Conservation (phyloP, 2,329 filamentous ascomycete species). For the Didymella glomerata region DNA sequence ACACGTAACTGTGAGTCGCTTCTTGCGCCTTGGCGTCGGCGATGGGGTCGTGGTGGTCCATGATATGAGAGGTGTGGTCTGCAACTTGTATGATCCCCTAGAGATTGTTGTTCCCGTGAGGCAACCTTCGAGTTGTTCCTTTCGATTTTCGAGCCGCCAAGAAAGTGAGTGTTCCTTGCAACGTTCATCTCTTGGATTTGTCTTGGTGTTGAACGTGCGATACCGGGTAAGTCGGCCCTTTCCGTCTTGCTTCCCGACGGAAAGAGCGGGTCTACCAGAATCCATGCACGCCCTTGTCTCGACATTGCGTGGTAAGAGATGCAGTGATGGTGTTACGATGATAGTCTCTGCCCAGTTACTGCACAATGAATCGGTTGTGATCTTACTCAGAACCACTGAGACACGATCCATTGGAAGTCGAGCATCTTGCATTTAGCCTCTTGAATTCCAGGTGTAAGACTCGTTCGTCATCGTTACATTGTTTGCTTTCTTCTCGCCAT, state of each 20-base stretch:
- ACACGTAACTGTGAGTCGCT: conserved; percentile 41
- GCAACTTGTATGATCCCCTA: not conserved
- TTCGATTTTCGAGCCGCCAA: not conserved
- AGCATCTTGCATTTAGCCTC: not conserved
- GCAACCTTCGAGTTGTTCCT: not conserved
- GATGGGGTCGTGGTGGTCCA: conserved; percentile 36
- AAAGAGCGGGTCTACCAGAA: conserved; percentile 9
- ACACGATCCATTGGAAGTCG: not conserved
- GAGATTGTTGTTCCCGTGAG: not conserved
- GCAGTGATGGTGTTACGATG: not conserved
- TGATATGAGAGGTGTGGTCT: not conserved
- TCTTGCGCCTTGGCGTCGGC: conserved; percentile 45
- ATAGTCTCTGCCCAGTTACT: not conserved
- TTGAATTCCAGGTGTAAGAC: conserved; percentile 3
- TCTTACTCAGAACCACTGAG: not conserved
- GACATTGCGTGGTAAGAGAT: not conserved
- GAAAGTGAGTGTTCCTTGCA: not conserved
- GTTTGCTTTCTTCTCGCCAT: not conserved
- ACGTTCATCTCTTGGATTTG: not conserved
- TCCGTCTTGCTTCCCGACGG: conserved; percentile 15
- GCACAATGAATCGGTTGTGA: not conserved
- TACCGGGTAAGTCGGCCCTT: conserved; percentile 19
- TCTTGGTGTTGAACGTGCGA: conserved; percentile 14
- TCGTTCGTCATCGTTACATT: conserved; percentile 4
- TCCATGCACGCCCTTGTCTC: not conserved